These are phyloP conservation scores for Leccinum subspadiceum DNA, from an alignment of 1,284 basidiomycete species.

Conservation along the genomic window DNA sequence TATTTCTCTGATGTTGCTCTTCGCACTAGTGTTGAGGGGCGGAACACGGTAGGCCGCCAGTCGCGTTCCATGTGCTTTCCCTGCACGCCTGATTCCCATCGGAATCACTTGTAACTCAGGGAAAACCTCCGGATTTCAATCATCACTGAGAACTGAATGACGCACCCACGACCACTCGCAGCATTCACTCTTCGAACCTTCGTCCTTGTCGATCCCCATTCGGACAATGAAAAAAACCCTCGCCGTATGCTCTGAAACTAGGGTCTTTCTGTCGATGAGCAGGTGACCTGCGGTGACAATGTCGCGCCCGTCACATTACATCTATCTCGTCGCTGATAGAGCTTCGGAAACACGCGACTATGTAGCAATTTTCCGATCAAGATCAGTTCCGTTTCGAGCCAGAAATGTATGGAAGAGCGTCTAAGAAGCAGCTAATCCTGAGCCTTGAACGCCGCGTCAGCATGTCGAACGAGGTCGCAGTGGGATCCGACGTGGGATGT, in stretches of 20 bases:
- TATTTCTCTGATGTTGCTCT: background rate
- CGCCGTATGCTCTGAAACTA: conserved; percentile 8
- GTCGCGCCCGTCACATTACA: background rate
- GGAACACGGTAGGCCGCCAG: background rate
- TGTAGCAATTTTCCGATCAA: conserved; percentile 6
- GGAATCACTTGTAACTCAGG: conserved; percentile 3
- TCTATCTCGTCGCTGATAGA: conserved; percentile 9
- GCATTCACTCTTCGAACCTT: conserved; percentile 2
- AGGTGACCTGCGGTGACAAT: background rate
- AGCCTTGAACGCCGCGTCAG: background rate
- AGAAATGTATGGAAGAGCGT: conserved; percentile 1
- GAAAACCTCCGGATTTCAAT: background rate
- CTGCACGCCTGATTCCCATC: conserved; percentile 8
- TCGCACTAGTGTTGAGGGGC: background rate
- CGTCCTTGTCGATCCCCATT: conserved; percentile 7
- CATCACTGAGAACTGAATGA: conserved; percentile 1
- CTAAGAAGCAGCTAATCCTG: background rate
- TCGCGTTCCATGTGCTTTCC: conserved; percentile 1
- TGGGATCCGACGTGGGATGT: background rate
- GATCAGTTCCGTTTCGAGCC: background rate
- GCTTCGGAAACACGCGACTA: conserved; percentile 1
- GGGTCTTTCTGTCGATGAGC: conserved; percentile 2
- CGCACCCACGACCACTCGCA: background rate
- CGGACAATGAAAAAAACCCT: background rate
- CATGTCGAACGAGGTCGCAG: background rate